Base-by-base conservation (phyloP, 495 filamentous ascomycete genomes). In the Jackrogersella minutella region DNA sequence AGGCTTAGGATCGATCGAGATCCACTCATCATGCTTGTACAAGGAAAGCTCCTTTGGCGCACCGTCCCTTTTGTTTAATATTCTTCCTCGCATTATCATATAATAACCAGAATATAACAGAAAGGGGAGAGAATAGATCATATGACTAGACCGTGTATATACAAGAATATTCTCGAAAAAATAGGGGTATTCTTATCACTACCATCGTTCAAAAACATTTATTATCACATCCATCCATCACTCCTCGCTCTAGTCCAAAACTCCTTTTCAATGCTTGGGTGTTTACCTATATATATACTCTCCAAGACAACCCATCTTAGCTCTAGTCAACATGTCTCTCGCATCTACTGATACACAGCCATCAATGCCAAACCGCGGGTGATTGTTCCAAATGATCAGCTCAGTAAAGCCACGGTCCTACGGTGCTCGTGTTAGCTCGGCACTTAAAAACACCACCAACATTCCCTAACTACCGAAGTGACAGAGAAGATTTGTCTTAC, bases 321-420 rank as follows among this genome's bases (percentile, higher is more conserved):
- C 43, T 22, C 44, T 44, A 52, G 2, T n/a, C n/a, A n/a, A 52
- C 17, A 28, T 34, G 50, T 61, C 40, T 47, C 39, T 49, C 62
- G n/a, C n/a, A n/a, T n/a, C n/a, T n/a, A n/a, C n/a, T n/a, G n/a
- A n/a, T n/a, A n/a, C n/a, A n/a, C n/a, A n/a, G n/a, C n/a, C n/a
- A n/a, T n/a, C n/a, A n/a, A n/a, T 46, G 51, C 58, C 44, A 40
- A n/a, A 62, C 58, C 10, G 24, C 59, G 54, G 54, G 47, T 26
- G 17, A 40, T 36, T 24, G 55, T 47, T 39, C n/a, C 14, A 33
- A 16, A 46, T 24, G 36, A 58, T 16, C 17, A n/a, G 31, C 41
- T 66, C 37, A 70, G 33, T 70, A 70, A 31, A 70, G 37, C 67
- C 67, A 70, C 33, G 67, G 67, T 57, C 67, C 67, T 70, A 62